Evolutionary conservation across 306 rosid species (phyloP).

Genomic region (Quercus bicolor): DNA sequence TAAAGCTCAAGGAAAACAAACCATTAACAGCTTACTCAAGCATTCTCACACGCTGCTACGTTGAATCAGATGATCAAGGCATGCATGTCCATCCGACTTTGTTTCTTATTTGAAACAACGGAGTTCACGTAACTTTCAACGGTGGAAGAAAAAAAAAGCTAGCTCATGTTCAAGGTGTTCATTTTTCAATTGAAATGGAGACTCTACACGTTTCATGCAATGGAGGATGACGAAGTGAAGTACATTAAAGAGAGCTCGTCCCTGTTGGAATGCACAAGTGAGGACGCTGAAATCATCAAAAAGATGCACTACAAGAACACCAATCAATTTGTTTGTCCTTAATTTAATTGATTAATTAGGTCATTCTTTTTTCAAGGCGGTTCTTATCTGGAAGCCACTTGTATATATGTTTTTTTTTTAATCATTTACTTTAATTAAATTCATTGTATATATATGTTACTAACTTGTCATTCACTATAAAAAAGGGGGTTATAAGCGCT

Average conservation of each 20-base stretch:
- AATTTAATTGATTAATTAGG: background rate
- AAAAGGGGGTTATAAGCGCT: too few relatives aligned
- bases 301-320: background rate
- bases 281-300: background rate
- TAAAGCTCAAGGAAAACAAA: slow-evolving; percentile 62
- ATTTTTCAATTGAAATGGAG: background rate
- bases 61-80: slow-evolving; percentile 22
- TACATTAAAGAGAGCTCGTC: background rate
- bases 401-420: background rate
- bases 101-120: background rate
- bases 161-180: background rate
- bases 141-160: background rate
- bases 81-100: background rate
- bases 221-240: background rate
- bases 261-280: background rate
- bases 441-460: background rate
- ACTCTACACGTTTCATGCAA: background rate
- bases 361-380: background rate
- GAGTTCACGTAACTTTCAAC: background rate
- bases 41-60: slow-evolving; percentile 78
- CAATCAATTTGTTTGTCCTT: background rate
- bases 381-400: background rate
- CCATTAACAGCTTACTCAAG: slow-evolving; percentile 50
- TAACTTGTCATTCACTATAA: background rate
- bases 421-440: too few relatives aligned